These are phyloP conservation scores for Hirschioporus abietinus DNA, from an alignment of 768 basidiomycete species.

Conservation along the genomic window DNA sequence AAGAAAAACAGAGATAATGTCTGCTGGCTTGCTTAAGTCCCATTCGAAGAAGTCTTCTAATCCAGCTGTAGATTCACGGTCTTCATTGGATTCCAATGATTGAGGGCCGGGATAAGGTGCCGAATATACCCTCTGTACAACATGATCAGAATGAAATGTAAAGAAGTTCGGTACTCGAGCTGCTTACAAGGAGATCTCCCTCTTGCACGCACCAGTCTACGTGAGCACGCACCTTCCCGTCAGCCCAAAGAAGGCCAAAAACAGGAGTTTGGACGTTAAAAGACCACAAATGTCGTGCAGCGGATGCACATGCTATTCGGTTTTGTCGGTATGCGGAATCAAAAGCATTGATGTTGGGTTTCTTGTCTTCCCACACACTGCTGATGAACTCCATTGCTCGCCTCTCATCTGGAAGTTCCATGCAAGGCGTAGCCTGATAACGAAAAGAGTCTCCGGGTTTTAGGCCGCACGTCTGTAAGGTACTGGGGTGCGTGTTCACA, in stretches of 20 bases:
- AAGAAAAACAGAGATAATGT: slow-evolving; percentile 46
- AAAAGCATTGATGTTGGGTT: slow-evolving; percentile 41
- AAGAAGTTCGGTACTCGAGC: neutral
- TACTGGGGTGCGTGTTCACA: slow-evolving; percentile 34
- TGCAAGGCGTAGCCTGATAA: slow-evolving; percentile 46
- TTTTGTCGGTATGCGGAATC: slow-evolving; percentile 56
- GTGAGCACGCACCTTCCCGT: slow-evolving; percentile 46
- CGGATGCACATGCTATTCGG: slow-evolving; percentile 47
- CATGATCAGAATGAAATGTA: neutral
- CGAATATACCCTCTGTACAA: slow-evolving; percentile 39
- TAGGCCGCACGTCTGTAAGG: slow-evolving; percentile 31
- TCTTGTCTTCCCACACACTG: slow-evolving; percentile 58
- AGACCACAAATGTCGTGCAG: slow-evolving; percentile 45
- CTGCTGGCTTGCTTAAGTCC: slow-evolving; percentile 37
- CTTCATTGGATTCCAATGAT: neutral
- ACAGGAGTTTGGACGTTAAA: slow-evolving; percentile 40
- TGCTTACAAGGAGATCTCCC: slow-evolving; percentile 28
- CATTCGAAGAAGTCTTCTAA: slow-evolving; percentile 38
- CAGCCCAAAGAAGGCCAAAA: slow-evolving; percentile 51
- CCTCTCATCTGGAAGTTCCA: slow-evolving; percentile 36
- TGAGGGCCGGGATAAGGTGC: slow-evolving; percentile 36
- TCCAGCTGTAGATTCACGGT: slow-evolving; percentile 17
- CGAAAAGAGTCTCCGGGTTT: slow-evolving; percentile 43
- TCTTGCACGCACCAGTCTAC: slow-evolving; percentile 45
- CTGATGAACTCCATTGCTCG: slow-evolving; percentile 49